These are phyloP conservation scores for Debaryomyces nepalensis DNA, from an alignment of 1,139 yeast genomes.

Conservation along the genomic window DNA sequence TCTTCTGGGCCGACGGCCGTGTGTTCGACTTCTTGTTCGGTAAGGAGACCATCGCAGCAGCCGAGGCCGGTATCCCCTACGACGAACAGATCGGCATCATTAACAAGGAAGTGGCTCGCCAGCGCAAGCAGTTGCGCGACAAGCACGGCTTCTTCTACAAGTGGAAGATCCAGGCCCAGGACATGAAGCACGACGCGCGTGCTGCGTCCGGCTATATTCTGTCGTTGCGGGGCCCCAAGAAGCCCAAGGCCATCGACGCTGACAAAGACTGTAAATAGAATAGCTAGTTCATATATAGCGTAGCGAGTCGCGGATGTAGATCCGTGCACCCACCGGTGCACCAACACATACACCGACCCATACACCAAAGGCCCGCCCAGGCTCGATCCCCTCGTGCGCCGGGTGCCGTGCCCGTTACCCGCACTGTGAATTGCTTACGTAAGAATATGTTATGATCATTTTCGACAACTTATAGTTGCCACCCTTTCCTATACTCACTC, in stretches of 20 bases:
- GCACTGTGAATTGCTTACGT: conserved; percentile 5
- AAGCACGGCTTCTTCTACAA: conserved; percentile 48
- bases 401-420: conserved; percentile 4
- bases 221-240: conserved; percentile 10
- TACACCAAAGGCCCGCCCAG: neutral
- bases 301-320: neutral
- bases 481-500: conserved; percentile 6
- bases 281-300: neutral
- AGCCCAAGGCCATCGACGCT: neutral
- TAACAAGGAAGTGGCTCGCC: conserved; percentile 43
- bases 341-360: neutral
- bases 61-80: conserved; percentile 76
- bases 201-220: conserved; percentile 27
- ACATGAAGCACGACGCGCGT: conserved; percentile 36
- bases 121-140: conserved; percentile 42
- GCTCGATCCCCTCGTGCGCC: neutral
- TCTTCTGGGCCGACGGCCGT: conserved; percentile 90
- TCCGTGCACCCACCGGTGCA: neutral
- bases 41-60: conserved; percentile 72
- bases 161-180: conserved; percentile 44
- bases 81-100: conserved; percentile 56
- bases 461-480: conserved; percentile 12
- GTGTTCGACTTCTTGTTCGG: conserved; percentile 82
- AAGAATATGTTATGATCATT: conserved; percentile 9
- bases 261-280: conserved; percentile 6